Percentiles rank a stretch among this genome's conserved stretches.
These are phyloP conservation scores for Diplodia seriata DNA, from an alignment of 2,329 filamentous ascomycete species.

Conservation along the genomic window DNA sequence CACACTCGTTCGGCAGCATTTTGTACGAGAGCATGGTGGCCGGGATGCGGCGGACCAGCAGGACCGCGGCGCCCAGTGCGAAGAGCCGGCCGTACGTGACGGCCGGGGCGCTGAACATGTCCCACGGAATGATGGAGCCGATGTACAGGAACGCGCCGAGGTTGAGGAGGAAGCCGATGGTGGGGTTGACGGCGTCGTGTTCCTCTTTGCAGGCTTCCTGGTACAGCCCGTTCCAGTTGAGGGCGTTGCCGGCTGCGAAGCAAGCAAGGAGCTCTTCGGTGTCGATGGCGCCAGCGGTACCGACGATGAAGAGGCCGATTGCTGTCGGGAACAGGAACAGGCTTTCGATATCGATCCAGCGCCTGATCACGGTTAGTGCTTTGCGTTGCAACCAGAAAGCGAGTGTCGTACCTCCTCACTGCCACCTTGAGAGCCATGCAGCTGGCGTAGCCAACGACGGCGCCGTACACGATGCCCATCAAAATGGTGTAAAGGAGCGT, in stretches of 20 bases:
- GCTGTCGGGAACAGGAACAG: background rate
- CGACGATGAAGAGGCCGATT: slow-evolving; percentile 59
- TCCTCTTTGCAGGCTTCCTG: slow-evolving; percentile 62
- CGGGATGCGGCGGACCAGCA: slow-evolving; percentile 64
- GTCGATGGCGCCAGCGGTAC: slow-evolving; percentile 64
- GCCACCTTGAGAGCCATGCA: slow-evolving; percentile 56
- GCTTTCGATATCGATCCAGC: slow-evolving; percentile 1
- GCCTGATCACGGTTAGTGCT: slow-evolving; percentile 33
- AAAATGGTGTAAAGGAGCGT: slow-evolving; percentile 67
- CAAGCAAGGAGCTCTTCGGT: slow-evolving; percentile 68
- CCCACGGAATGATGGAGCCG: slow-evolving; percentile 63
- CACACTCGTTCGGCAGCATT: slow-evolving; percentile 60
- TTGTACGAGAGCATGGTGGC: slow-evolving; percentile 62
- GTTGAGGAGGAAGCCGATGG: slow-evolving; percentile 65
- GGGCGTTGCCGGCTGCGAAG: slow-evolving; percentile 64
- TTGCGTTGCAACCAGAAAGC: too few species aligned
- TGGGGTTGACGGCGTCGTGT: slow-evolving; percentile 67
- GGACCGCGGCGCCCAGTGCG: slow-evolving; percentile 59
- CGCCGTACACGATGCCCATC: slow-evolving; percentile 61
- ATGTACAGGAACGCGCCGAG: slow-evolving; percentile 68
- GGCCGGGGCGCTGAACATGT: slow-evolving; percentile 60
- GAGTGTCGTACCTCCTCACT: slow-evolving; percentile 36
- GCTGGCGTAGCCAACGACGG: slow-evolving; percentile 57
- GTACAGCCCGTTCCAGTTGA: slow-evolving; percentile 70
- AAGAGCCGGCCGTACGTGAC: slow-evolving; percentile 60